A percentile compares a stretch with the other conserved stretches of the same genome.
These are phyloP conservation scores for Aspergillus jensenii DNA, from an alignment of 2,329 filamentous ascomycete genomes.

Conservation along the genomic window DNA sequence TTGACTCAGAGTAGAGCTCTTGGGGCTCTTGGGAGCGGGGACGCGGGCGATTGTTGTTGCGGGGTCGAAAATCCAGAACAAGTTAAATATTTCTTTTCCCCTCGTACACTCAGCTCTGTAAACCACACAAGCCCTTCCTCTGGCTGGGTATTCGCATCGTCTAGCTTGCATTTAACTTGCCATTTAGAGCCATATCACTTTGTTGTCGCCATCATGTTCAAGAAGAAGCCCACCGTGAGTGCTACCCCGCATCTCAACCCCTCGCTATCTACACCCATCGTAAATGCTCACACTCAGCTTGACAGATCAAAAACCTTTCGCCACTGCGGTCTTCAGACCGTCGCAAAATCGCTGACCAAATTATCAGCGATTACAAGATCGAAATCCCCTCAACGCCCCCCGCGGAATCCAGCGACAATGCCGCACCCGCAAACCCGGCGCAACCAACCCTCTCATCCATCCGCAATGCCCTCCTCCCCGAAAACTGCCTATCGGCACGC, in stretches of 20 bases:
- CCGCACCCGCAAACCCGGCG: conserved; percentile 43
- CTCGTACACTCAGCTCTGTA: neutral
- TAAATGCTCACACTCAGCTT: neutral
- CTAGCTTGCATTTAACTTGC: neutral
- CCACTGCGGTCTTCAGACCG: conserved; percentile 67
- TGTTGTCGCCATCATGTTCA: conserved; percentile 52
- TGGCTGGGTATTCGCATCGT: neutral
- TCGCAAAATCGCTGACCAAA: conserved; percentile 65
- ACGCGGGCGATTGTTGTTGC: conserved; percentile 24
- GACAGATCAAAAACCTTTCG: conserved; percentile 64
- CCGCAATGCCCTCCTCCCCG: conserved; percentile 62
- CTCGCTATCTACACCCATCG: conserved; percentile 11
- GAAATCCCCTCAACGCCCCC: conserved; percentile 40
- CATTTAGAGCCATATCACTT: neutral
- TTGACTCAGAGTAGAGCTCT: neutral
- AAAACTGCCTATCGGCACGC: conserved; percentile 61
- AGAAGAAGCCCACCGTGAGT: conserved; percentile 61
- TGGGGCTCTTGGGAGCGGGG: conserved; percentile 7
- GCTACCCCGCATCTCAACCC: conserved; percentile 27
- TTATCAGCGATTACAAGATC: conserved; percentile 62
- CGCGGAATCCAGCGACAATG: conserved; percentile 29
- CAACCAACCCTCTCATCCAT: conserved; percentile 51
- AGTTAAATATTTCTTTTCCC: conserved; percentile 2
- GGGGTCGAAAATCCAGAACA: conserved; percentile 14
- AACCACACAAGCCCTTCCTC: neutral